Base-by-base conservation (phyloP, 225 moss, liverwort and hornwort genomes). In the Anthoceros angustus region DNA sequence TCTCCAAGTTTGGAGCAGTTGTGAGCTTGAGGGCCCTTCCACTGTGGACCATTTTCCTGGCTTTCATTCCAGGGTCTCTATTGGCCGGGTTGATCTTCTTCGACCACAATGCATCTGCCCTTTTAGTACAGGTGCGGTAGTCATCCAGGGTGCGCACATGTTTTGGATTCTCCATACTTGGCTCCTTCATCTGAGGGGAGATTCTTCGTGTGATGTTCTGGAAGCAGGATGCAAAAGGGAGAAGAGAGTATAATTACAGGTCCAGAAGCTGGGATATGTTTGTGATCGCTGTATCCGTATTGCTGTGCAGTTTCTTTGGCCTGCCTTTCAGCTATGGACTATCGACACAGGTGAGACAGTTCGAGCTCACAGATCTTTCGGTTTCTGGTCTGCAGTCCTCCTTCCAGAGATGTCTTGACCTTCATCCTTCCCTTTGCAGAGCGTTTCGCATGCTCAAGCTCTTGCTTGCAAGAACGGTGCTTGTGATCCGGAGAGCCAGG, bases 271-370 rank as follows among this genome's bases (percentile, higher is more conserved):
- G 55, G 55, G 55, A 55, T 23, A 20, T 55, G 7, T 55, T 55
- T 20, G 16, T 55, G 16, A 55, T 55, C 14, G 55, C 55, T 18
- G 55, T 23, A 23, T 55, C 55, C 7, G 55, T 55, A 15, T 55
- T 55, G 55, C 55, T 55, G 16, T 55, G 55, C 55, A 55, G 55
- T 55, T 55, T 55, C 55, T 55, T 55, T 4, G 55, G 55, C 4
- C 55, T 55, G 18, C 55, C 55, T 23, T 55, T 55, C 55, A 55
- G 55, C 55, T 55, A 55, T 23, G 55, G 55, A 55, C 55, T 55
- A 7, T 55, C 14, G 6, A 23, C 55, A 55, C 55, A 55, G 55
- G 55, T 55, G 55, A 55, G 45, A 16, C 32, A 1, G 32, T 32
- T 32, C 32, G 32, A 32, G 32, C 32, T 4, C 32, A 32, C 32